Conservation (phyloP, 2,329 filamentous ascomycete species). For the Colletotrichum karsti region DNA sequence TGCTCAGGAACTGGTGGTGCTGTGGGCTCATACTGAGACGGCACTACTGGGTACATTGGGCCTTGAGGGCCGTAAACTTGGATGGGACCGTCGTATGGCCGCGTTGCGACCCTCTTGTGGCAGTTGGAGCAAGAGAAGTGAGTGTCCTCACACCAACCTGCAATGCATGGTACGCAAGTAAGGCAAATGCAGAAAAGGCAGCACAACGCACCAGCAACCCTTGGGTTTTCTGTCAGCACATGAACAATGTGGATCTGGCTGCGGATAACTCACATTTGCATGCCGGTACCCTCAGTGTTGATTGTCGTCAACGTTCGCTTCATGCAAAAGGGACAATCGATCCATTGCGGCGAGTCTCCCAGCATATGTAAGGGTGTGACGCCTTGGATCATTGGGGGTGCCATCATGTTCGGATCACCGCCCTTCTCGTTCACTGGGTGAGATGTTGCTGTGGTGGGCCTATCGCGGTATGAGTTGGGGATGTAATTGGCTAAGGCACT, state of each 20-base stretch:
- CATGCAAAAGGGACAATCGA: slow-evolving; percentile 42
- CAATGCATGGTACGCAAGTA: slow-evolving; percentile 40
- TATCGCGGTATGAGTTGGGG: background rate
- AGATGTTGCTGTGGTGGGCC: background rate
- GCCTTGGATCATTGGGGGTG: background rate
- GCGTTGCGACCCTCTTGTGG: slow-evolving; percentile 37
- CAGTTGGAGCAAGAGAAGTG: slow-evolving; percentile 40
- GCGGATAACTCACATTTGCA: background rate
- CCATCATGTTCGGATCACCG: background rate
- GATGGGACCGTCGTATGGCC: slow-evolving; percentile 31
- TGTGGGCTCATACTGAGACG: background rate
- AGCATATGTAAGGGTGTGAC: slow-evolving; percentile 35
- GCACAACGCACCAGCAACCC: slow-evolving; percentile 37
- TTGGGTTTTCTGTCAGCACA: background rate
- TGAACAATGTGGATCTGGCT: no score
- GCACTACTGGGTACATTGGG: background rate
- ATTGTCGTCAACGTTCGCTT: slow-evolving; percentile 33
- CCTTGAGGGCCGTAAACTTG: slow-evolving; percentile 33
- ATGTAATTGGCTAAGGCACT: background rate
- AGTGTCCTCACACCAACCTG: slow-evolving; percentile 41
- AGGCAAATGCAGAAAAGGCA: slow-evolving; percentile 42
- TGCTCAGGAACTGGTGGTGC: slow-evolving; percentile 1
- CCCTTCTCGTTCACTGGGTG: background rate
- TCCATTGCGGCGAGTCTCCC: slow-evolving; percentile 34
- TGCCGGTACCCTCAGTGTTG: slow-evolving; percentile 31